phyloP scores from a whole-genome alignment of 2,329 filamentous ascomycete species.

The Penicillium hesseltinei region DNA sequence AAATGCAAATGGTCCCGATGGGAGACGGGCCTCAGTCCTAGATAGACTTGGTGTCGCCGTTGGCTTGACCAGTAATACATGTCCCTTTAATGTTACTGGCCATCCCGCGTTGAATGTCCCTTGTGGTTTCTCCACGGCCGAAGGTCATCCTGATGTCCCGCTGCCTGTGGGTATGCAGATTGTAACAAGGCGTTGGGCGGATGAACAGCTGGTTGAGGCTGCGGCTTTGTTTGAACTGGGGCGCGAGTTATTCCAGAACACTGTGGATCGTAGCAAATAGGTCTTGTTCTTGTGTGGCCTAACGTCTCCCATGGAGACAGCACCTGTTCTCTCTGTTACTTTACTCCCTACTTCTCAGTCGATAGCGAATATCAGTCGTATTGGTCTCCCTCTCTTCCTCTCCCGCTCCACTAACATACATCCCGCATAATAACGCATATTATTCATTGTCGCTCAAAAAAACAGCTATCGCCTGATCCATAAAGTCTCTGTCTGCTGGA shows the following conservation, averaged over 20 bases:
- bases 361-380: no score
- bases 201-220: conserved; percentile 28
- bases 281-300: background rate
- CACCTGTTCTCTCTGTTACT: no score
- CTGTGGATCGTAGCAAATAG: background rate
- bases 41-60: conserved; percentile 47
- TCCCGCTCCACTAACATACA: no score
- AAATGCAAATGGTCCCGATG: conserved; percentile 19
- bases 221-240: conserved; percentile 28
- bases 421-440: no score
- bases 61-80: conserved; percentile 47
- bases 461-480: conserved; percentile 25
- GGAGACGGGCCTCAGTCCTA: conserved; percentile 24
- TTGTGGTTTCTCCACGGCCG: conserved; percentile 28
- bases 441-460: conserved; percentile 15
- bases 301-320: no score
- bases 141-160: conserved; percentile 8
- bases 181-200: conserved; percentile 43
- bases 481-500: conserved; percentile 26
- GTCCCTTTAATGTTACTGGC: conserved; percentile 52
- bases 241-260: background rate
- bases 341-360: no score
- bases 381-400: no score
- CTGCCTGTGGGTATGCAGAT: conserved; percentile 58
- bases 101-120: conserved; percentile 53